Conservation (phyloP, 345 rosid genomes). For the Citrus medica region DNA sequence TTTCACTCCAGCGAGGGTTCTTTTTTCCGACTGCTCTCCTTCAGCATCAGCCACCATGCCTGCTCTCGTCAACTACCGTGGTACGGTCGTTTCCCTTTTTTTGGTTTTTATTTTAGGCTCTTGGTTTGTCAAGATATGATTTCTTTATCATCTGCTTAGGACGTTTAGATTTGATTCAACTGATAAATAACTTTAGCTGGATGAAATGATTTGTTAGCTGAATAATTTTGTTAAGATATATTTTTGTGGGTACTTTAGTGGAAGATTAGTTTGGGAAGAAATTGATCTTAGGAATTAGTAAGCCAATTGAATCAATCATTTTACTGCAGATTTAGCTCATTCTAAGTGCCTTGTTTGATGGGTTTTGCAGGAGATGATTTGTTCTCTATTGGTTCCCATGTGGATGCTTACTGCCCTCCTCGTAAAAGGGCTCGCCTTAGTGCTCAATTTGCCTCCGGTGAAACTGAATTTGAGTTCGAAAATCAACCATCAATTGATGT, state of each 20-base stretch:
- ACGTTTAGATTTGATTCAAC: neutral
- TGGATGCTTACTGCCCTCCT: slow-evolving; percentile 49
- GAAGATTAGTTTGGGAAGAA: neutral
- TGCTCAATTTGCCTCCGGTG: slow-evolving; percentile 27
- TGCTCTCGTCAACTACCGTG: slow-evolving; percentile 56
- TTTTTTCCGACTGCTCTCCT: slow-evolving; percentile 7
- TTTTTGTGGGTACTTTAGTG: neutral
- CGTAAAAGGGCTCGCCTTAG: slow-evolving; percentile 61
- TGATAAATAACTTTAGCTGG: neutral
- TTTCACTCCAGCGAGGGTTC: slow-evolving; percentile 18
- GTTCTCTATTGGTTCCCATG: slow-evolving; percentile 37
- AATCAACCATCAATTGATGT: slow-evolving; percentile 46
- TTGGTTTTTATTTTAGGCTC: neutral
- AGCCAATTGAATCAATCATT: neutral
- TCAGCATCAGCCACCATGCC: slow-evolving; percentile 56
- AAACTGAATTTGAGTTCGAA: slow-evolving; percentile 23
- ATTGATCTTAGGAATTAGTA: neutral
- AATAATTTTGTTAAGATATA: neutral
- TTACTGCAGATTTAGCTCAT: slow-evolving; percentile 11
- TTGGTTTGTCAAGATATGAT: neutral
- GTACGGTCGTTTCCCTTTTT: slow-evolving; percentile 24
- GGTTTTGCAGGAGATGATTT: slow-evolving; percentile 51
- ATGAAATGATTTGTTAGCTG: neutral
- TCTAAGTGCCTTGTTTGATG: slow-evolving; percentile 10
- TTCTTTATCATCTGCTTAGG: neutral